Base-by-base conservation (phyloP, 2,329 filamentous ascomycete genomes). In the Fusarium ambrosium region DNA sequence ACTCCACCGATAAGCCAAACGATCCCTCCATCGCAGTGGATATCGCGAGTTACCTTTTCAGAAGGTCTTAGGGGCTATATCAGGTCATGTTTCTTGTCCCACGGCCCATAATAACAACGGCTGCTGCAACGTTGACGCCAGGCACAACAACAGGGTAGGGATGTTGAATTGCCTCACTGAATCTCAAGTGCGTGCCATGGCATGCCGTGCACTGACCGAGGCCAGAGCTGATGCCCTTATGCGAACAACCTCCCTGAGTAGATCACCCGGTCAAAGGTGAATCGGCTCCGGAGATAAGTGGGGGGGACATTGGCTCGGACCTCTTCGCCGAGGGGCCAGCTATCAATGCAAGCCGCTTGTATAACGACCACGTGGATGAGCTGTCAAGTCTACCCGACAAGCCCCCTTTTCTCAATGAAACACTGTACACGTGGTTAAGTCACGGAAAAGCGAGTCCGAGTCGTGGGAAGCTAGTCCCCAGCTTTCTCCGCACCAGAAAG, bases 211-310 rank as follows among this genome's bases (percentile, higher is more conserved):
- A 56, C n/a, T 56, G 56, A 55, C 29, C 34, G 56, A 39, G 27
- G 8, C 34, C 34, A n/a, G n/a, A 34, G 32, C 55, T 59, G 22
- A 22, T 8, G 16, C n/a, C 11, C n/a, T 58, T 16, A 24, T 59
- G 22, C 22, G 22, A 60, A 41, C 56, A 29, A 7, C 18, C 36
- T 41, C 56, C 56, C 56, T 60, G 56, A 41, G 55, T 58, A 58
- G 32, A 58, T 58, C 55, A 14, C 34, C 36, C 34, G 36, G 29
- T 60, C 56, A 41, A 29, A 20, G 22, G 56, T 60, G 5, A 43
- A 48, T 48, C 59, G 59, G 41, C 59, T 62, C 59, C 59, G 59
- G n/a, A 32, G n/a, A 43, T n/a, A 18, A 48, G 37, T 53, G 41
- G 37, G 59, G 59, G 59, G n/a, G 11, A 22, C 16, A 22, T 4